Percentiles rank a stretch among this genome's conserved stretches.
Evolutionary conservation across 2,329 filamentous ascomycete genomes (phyloP).

Genomic region (Hirsutella thompsonii): DNA sequence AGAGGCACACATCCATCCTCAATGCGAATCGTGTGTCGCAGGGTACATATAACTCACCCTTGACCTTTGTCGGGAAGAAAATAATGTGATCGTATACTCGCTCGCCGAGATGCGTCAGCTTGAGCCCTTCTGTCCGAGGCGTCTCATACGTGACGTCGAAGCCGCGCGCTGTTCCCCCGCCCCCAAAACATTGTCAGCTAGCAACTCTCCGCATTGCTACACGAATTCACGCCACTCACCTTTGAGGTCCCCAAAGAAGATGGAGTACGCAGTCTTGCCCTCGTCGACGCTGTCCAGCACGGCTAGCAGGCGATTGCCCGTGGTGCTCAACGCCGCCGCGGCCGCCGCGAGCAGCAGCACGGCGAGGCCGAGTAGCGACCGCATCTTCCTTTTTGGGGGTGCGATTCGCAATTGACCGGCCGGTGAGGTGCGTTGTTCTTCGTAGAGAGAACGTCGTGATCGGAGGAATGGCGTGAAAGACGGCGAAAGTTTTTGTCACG

Average conservation of each 20-base stretch:
- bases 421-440: too few relatives aligned
- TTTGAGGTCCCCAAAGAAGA: constrained; percentile 62
- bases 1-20: too few relatives aligned
- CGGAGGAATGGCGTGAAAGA: background rate
- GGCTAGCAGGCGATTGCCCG: constrained; percentile 70
- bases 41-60: constrained; percentile 43
- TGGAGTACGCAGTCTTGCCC: constrained; percentile 70
- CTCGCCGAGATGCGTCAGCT: constrained; percentile 76
- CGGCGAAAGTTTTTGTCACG: background rate
- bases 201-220: background rate
- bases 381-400: constrained; percentile 36
- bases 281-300: constrained; percentile 74
- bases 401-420: too few relatives aligned
- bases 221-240: constrained; percentile 30
- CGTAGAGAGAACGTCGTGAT: too few relatives aligned
- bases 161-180: constrained; percentile 51
- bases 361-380: constrained; percentile 59
- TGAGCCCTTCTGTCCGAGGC: constrained; percentile 64
- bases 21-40: background rate
- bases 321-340: constrained; percentile 64
- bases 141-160: constrained; percentile 73
- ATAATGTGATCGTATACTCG: constrained; percentile 83
- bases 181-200: constrained; percentile 1
- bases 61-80: constrained; percentile 78
- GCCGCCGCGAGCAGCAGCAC: constrained; percentile 52